Percentiles rank a stretch among this genome's conserved stretches.
Conservation (phyloP, 1,284 basidiomycete species). For the Fomes fomentarius region DNA sequence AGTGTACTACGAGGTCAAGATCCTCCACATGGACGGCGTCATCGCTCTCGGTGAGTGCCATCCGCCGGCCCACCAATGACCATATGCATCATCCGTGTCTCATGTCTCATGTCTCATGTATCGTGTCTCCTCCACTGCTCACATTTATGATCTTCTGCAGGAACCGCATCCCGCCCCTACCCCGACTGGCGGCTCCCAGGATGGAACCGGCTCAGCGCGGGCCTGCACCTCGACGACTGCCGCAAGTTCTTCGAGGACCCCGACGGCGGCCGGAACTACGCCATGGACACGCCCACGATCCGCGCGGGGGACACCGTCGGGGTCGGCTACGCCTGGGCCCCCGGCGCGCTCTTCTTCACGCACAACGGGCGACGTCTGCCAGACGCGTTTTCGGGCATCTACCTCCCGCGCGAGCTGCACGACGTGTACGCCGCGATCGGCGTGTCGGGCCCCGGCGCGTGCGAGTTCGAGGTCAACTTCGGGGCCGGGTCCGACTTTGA, state of each 20-base stretch:
- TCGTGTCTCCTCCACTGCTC: no score
- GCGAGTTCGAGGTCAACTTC: constrained; percentile 65
- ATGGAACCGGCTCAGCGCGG: constrained; percentile 70
- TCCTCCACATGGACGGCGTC: constrained; percentile 58
- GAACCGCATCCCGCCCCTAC: constrained; percentile 67
- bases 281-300: constrained; percentile 36
- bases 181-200: constrained; percentile 69
- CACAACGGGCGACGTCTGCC: constrained; percentile 63
- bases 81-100: neutral
- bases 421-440: constrained; percentile 72
- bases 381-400: constrained; percentile 60
- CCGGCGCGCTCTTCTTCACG: constrained; percentile 63
- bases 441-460: constrained; percentile 47
- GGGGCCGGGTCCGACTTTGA: constrained; percentile 52
- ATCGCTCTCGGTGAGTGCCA: constrained; percentile 55
- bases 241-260: constrained; percentile 74
- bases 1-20: constrained; percentile 64
- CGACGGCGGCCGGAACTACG: constrained; percentile 63
- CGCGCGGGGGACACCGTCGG: constrained; percentile 55
- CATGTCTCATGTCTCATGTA: no score
- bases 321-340: constrained; percentile 62
- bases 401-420: constrained; percentile 48
- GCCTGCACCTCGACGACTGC: constrained; percentile 69
- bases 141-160: constrained; percentile 34
- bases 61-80: no score